Conservation (phyloP, 352 stramenopile species). For the Globisporangium camurandrum region DNA sequence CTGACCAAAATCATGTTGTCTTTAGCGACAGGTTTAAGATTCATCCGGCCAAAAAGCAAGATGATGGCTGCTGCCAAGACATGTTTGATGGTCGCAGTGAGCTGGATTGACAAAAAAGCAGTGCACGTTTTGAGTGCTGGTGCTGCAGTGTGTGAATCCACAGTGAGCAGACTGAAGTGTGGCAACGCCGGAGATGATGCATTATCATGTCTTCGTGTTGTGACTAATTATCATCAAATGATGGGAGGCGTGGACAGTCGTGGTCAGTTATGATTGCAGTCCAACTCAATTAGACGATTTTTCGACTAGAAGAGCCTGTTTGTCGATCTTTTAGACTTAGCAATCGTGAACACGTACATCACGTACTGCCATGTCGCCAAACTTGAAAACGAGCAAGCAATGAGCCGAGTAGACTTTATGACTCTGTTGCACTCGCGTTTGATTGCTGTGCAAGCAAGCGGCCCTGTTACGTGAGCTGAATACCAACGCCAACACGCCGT, state of each 20-base stretch:
- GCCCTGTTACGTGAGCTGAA: background rate
- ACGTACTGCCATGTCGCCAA: background rate
- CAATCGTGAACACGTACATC: slow-evolving; percentile 4
- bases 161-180: background rate
- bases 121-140: slow-evolving; percentile 1
- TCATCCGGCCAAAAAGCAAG: background rate
- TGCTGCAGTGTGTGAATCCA: background rate
- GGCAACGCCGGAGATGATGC: background rate
- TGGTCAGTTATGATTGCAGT: slow-evolving; percentile 6
- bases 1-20: background rate
- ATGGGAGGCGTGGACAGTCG: slow-evolving; percentile 13
- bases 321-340: slow-evolving; percentile 5
- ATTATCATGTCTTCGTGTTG: background rate
- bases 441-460: background rate
- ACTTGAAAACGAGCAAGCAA: background rate
- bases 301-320: background rate
- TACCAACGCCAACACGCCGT: background rate
- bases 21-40: background rate
- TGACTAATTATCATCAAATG: slow-evolving; percentile 10
- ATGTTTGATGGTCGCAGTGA: background rate
- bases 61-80: background rate
- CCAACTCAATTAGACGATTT: slow-evolving; percentile 8
- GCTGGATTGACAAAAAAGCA: background rate
- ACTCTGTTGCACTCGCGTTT: background rate
- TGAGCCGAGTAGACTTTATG: background rate